These are phyloP conservation scores for Russula emetica DNA, from an alignment of 768 basidiomycete genomes.

Conservation along the genomic window DNA sequence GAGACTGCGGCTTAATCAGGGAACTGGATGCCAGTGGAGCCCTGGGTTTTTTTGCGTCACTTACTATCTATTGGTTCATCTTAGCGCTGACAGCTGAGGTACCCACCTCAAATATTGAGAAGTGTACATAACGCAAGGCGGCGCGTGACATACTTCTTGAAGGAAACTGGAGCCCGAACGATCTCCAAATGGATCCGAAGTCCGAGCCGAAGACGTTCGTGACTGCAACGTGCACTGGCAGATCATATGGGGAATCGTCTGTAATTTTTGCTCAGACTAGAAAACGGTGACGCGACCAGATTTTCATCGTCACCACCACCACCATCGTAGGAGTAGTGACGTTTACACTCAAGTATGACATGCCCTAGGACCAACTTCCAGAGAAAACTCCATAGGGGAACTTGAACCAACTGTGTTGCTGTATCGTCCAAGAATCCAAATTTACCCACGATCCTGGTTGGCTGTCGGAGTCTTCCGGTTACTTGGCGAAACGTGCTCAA, in stretches of 20 bases:
- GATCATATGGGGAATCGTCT: neutral
- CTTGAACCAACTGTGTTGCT: neutral
- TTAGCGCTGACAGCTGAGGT: slow-evolving; percentile 1
- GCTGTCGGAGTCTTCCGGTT: neutral
- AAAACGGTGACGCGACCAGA: neutral
- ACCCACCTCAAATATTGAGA: neutral
- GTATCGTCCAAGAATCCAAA: neutral
- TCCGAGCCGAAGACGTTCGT: neutral
- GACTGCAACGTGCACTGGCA: neutral
- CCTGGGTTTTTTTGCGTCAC: neutral
- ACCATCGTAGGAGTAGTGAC: neutral
- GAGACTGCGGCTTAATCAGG: slow-evolving; percentile 5
- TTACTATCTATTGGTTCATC: neutral
- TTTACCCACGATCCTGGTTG: neutral
- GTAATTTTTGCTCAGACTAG: neutral
- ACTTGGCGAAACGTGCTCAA: neutral
- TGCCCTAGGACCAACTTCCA: neutral
- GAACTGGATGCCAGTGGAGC: neutral
- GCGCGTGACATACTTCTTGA: neutral
- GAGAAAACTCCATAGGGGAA: neutral
- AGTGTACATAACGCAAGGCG: neutral
- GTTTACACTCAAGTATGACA: slow-evolving; percentile 4
- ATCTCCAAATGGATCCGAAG: neutral
- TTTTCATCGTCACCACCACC: neutral
- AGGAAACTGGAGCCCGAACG: slow-evolving; percentile 3